Conservation (phyloP, 331 rosid genomes). For the Malus hybrid region DNA sequence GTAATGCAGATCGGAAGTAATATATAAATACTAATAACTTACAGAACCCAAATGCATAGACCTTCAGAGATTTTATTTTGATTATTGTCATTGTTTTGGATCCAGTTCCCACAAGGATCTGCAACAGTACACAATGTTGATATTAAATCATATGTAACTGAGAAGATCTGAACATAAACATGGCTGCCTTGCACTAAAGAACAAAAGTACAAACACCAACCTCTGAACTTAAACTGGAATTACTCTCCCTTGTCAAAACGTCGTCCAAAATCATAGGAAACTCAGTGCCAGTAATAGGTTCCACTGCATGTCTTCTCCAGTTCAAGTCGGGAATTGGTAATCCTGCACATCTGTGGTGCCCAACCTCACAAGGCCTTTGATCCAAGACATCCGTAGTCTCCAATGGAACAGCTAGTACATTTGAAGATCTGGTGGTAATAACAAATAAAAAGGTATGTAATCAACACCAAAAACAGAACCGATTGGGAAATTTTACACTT, state of each 20-base stretch:
- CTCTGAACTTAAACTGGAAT: constrained; percentile 60
- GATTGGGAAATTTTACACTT: background rate
- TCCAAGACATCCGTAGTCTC: constrained; percentile 43
- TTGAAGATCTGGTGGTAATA: constrained; percentile 56
- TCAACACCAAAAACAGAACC: constrained; percentile 1
- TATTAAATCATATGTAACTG: background rate
- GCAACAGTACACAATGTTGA: constrained; percentile 10
- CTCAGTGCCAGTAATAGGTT: constrained; percentile 87
- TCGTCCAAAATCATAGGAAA: constrained; percentile 67
- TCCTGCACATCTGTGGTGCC: constrained; percentile 37
- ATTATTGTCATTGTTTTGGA: constrained; percentile 73
- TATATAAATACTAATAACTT: constrained; percentile 32
- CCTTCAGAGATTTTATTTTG: constrained; percentile 69
- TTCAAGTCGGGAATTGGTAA: constrained; percentile 37
- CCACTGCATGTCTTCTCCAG: constrained; percentile 55
- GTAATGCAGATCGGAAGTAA: background rate
- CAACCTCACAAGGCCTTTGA: constrained; percentile 57
- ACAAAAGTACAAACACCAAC: constrained; percentile 13
- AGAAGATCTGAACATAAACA: background rate
- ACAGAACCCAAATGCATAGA: constrained; percentile 98
- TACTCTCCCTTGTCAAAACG: constrained; percentile 34
- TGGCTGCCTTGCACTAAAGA: background rate
- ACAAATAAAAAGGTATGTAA: constrained; percentile 6
- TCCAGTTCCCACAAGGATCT: constrained; percentile 96
- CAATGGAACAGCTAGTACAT: constrained; percentile 45